Base-by-base conservation (phyloP, 495 filamentous ascomycete species). In the Penicillium tannophilum region DNA sequence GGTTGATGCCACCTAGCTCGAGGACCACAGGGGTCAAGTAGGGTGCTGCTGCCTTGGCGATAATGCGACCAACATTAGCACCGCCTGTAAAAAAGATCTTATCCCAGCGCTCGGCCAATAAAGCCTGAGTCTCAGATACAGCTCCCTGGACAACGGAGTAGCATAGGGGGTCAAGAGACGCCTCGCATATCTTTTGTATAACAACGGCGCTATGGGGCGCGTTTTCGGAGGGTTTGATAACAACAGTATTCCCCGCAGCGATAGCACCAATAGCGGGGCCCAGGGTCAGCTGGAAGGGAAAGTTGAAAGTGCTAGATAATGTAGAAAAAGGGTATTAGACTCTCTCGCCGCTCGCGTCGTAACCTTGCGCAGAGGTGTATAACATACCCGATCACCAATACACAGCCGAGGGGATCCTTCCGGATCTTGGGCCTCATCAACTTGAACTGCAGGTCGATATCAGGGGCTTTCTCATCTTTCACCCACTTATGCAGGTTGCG, bases 11-110 rank as follows among this genome's bases (percentile, higher is more conserved):
- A 62, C 94, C 94, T 50, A 97, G 83, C 75, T 98, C 94, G 55
- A 97, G 83, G 31, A 84, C 81, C 19, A 96, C 89, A 0, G 94
- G 94, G 4, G 94, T 98, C 53, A 98, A 78, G 42, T 91, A 88
- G 73, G 93, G 90, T 36, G 94, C 93, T 6, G 93, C 94, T 61
- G 94, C 94, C 76, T 92, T 90, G 23, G 92, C 85, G 63, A 98
- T 86, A 73, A 97, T 93, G 48, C 80, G 90, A 50, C 90, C 94
- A 41, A 97, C 92, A 33, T 66, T 76, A 9, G 80, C 76, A 62
- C 82, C 84, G 44, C 94, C 94, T 14, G 94, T 98, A 77, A 95
- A 98, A 78, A 95, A 93, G 63, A 98, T 93, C 81, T 96, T 97
- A 73, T 95, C 93, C 91, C 92, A 98, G 66, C 93, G 92, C 74